Evolutionary conservation across 2,329 filamentous ascomycete species (phyloP), one percentile per base, ranked within the genome.

Genomic region (Cytospora leucostoma): DNA sequence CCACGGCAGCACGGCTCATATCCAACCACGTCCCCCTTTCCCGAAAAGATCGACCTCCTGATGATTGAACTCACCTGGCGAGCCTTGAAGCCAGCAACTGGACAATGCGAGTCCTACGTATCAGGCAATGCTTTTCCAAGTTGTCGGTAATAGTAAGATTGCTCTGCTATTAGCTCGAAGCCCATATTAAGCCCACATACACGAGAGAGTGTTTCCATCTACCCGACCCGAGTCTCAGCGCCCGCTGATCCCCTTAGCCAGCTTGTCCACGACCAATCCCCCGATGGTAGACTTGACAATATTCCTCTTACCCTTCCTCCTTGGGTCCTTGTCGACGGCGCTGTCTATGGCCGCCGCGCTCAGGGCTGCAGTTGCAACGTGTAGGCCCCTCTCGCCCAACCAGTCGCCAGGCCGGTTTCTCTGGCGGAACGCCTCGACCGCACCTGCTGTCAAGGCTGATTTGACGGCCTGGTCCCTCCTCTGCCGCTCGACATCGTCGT

Each of bases 331-430:
- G 7, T 61, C 63, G 7, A 72, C 56, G 38, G 66, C 59, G 32
- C 65, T 61, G 32, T 71, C 69, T n/a, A 69, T 70, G 6, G 67
- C 69, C 17, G 69, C 70, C 0, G 70, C 70, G 4, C 70, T 69
- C 33, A 68, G 59, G 6, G 70, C 70, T 13, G 70, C 70, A n/a
- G 70, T 71, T 0, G 70, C 70, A 17, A 71, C 66, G 17, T 69
- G 62, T 35, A 51, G n/a, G 1, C 59, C 53, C 51, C 61, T 56
- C 47, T 70, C 64, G 13, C 59, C 59, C 13, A 61, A 3, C 59
- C 59, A 61, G 13, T 56, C 59, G 21, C 59, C 59, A 15, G 56
- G 53, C 17, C 68, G 63, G 7, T 68, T 56, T 1, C 69, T 64
- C 58, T 69, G 65, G 12, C 67, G 52, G 58, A 66, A 69, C 5